A percentile compares a stretch with the other conserved stretches of the same genome.
Conservation (phyloP, 2,329 filamentous ascomycete genomes). For the Camptophora hylomeconis region DNA sequence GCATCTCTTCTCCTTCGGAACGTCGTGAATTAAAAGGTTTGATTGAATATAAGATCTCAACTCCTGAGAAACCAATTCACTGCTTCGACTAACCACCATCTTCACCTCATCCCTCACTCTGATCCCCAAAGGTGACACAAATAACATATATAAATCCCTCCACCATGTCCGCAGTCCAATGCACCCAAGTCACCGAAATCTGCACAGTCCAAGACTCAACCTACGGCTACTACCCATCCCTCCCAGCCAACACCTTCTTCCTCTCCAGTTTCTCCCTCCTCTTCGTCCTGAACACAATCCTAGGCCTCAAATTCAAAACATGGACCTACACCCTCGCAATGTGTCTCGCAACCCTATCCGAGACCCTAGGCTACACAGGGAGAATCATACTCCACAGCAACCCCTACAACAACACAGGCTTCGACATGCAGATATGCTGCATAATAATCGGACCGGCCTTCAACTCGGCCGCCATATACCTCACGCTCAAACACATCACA, state of each 20-base stretch:
- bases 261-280: constrained; percentile 37
- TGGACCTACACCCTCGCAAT: constrained; percentile 42
- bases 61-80: too few relatives aligned
- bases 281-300: constrained; percentile 33
- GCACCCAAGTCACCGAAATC: constrained; percentile 5
- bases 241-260: constrained; percentile 41
- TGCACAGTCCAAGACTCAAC: constrained; percentile 32
- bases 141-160: too few relatives aligned
- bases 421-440: constrained; percentile 42
- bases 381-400: constrained; percentile 41
- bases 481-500: constrained; percentile 45
- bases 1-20: too few relatives aligned
- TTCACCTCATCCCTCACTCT: too few relatives aligned
- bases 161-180: constrained; percentile 7
- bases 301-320: constrained; percentile 39
- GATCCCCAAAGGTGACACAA: too few relatives aligned
- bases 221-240: constrained; percentile 41
- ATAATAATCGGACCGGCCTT: constrained; percentile 46
- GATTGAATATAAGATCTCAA: too few relatives aligned
- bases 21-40: too few relatives aligned
- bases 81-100: too few relatives aligned
- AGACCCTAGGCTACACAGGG: constrained; percentile 43
- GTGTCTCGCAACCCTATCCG: constrained; percentile 34
- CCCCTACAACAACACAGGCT: constrained; percentile 36
- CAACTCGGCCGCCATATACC: constrained; percentile 41